These are phyloP conservation scores for Chenopodium formosanum DNA, from an alignment of 148 eudicot species.

Conservation along the genomic window DNA sequence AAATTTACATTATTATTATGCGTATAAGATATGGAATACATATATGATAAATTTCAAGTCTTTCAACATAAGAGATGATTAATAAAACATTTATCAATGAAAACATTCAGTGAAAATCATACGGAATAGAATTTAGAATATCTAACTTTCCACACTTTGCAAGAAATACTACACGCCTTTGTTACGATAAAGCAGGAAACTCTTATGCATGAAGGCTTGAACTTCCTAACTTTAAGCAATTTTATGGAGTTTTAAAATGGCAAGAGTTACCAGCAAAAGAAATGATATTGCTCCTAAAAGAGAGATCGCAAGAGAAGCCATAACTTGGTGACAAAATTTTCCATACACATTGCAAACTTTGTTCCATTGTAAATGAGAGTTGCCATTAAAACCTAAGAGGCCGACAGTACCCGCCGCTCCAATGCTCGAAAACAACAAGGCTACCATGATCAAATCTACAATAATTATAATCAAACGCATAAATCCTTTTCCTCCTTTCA, in stretches of 20 bases:
- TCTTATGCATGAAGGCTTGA: background rate
- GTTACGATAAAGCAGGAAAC: background rate
- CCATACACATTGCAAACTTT: slow-evolving; percentile 60
- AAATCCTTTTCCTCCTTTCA: slow-evolving; percentile 25
- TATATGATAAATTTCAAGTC: too few relatives aligned
- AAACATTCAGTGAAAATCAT: too few relatives aligned
- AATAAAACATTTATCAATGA: too few relatives aligned
- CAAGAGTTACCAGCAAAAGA: slow-evolving; percentile 39
- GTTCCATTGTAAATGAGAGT: slow-evolving; percentile 64
- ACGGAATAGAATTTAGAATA: too few relatives aligned
- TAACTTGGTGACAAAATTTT: slow-evolving; percentile 43
- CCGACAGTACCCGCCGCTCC: slow-evolving; percentile 63
- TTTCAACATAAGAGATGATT: too few relatives aligned
- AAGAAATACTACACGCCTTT: too few relatives aligned
- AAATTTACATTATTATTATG: too few relatives aligned
- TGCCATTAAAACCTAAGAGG: slow-evolving; percentile 51
- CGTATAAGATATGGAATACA: too few relatives aligned
- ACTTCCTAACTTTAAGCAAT: background rate
- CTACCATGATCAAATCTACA: slow-evolving; percentile 58
- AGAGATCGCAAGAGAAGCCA: slow-evolving; percentile 39
- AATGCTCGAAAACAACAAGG: slow-evolving; percentile 47
- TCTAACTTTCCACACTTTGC: too few relatives aligned
- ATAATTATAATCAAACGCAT: slow-evolving; percentile 21
- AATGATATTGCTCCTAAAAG: slow-evolving; percentile 28
- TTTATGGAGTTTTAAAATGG: slow-evolving; percentile 40